phyloP scores from a whole-genome alignment of 352 stramenopile genomes.

The Halophytophthora polymorphica region DNA sequence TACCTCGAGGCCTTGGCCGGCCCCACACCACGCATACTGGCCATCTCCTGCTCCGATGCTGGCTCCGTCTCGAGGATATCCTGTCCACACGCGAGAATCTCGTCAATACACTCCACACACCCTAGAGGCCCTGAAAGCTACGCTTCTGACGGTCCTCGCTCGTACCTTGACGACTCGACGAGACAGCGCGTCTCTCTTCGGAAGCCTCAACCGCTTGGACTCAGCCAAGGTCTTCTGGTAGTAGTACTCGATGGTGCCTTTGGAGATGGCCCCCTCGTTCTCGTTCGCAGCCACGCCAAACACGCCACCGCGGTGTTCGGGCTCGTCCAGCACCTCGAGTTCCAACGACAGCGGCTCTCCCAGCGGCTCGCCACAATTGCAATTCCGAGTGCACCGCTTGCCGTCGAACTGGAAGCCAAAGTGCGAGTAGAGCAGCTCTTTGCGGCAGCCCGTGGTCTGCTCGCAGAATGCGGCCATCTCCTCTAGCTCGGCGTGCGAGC shows the following conservation, averaged over 20 bases:
- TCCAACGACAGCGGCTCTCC: slow-evolving; percentile 9
- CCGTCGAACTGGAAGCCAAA: slow-evolving; percentile 49
- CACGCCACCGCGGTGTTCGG: background rate
- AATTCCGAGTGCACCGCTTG: slow-evolving; percentile 39
- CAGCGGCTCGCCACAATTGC: slow-evolving; percentile 49
- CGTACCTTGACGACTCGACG: slow-evolving; percentile 43
- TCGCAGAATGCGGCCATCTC: slow-evolving; percentile 61
- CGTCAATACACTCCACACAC: background rate
- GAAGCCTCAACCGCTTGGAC: slow-evolving; percentile 34
- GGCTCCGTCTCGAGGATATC: slow-evolving; percentile 46
- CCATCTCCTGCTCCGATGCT: slow-evolving; percentile 54
- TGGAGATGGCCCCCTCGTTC: slow-evolving; percentile 11
- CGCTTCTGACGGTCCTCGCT: background rate
- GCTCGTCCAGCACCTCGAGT: slow-evolving; percentile 7
- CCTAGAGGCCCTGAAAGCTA: background rate
- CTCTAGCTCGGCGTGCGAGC: slow-evolving; percentile 39
- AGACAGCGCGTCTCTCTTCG: slow-evolving; percentile 58
- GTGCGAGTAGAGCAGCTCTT: slow-evolving; percentile 50
- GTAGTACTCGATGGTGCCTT: slow-evolving; percentile 50
- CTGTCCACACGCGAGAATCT: slow-evolving; percentile 16
- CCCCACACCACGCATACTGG: slow-evolving; percentile 54
- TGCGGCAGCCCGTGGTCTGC: slow-evolving; percentile 44
- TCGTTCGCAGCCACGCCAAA: background rate
- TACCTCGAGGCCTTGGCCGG: slow-evolving; percentile 45
- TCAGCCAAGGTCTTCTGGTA: slow-evolving; percentile 55